Conservation (phyloP, 768 basidiomycete species). For the Amanita pseudoporphyria region DNA sequence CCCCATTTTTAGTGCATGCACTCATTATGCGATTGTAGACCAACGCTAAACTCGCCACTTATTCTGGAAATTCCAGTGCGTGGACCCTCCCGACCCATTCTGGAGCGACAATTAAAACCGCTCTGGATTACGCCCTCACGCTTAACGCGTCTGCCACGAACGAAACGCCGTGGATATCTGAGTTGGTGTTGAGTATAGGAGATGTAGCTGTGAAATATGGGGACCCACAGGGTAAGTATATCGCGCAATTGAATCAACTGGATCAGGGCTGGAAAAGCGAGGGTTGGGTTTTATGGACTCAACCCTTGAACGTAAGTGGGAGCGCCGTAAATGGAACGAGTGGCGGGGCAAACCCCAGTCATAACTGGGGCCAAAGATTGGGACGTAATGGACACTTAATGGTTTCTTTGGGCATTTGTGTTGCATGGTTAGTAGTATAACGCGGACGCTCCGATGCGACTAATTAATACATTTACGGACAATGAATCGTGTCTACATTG, state of each 20-base stretch:
- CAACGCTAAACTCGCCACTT: constrained; percentile 43
- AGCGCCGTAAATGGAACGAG: no score
- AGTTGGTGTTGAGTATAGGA: constrained; percentile 49
- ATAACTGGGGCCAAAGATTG: background rate
- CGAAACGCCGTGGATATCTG: constrained; percentile 30
- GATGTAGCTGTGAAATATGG: no score
- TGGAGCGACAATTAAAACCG: constrained; percentile 50
- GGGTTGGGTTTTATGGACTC: constrained; percentile 47
- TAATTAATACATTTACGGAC: no score
- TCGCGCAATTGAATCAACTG: constrained; percentile 30
- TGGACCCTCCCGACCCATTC: constrained; percentile 41
- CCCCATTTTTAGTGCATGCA: background rate
- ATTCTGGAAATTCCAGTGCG: constrained; percentile 31
- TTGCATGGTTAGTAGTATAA: background rate
- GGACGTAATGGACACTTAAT: background rate
- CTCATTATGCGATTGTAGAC: constrained; percentile 26
- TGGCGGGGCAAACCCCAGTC: background rate
- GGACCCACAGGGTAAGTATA: no score
- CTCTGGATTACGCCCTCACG: constrained; percentile 49
- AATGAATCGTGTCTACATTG: background rate
- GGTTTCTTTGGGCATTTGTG: background rate
- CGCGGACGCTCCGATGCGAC: no score
- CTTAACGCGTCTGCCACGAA: constrained; percentile 22
- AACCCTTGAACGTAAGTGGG: no score
- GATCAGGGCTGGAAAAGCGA: constrained; percentile 32